phyloP scores from a whole-genome alignment of 2,329 filamentous ascomycete species.

The Hysterium pulicare region DNA sequence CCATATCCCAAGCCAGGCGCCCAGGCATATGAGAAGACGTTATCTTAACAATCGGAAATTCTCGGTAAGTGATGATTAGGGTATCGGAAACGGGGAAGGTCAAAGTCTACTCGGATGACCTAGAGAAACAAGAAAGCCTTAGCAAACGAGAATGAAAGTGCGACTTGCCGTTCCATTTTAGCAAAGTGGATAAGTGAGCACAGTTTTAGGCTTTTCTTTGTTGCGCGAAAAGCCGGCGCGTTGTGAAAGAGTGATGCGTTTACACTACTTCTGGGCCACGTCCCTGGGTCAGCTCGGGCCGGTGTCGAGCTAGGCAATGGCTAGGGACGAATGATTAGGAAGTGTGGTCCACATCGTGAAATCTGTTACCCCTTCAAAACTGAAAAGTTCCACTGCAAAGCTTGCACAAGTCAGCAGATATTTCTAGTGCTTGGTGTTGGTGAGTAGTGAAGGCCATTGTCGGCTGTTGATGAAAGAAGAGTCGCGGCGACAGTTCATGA shows the following conservation, averaged over 20 bases:
- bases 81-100: neutral
- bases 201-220: conserved; percentile 1
- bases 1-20: conserved; percentile 18
- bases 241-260: neutral
- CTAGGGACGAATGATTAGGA: conserved; percentile 4
- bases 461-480: too few species aligned
- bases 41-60: neutral
- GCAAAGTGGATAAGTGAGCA: neutral
- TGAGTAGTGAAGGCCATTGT: too few species aligned
- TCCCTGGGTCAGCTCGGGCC: conserved; percentile 1
- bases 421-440: too few species aligned
- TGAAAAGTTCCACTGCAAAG: conserved; percentile 31
- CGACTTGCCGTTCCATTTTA: neutral
- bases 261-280: neutral
- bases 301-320: conserved; percentile 4
- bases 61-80: neutral
- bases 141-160: neutral
- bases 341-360: conserved; percentile 1
- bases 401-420: too few species aligned
- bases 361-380: conserved; percentile 36
- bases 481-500: too few species aligned
- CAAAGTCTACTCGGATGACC: too few species aligned
- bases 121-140: neutral
- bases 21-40: conserved; percentile 4
- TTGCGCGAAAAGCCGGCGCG: neutral